Evolutionary conservation across 2,329 filamentous ascomycete genomes (phyloP).

Genomic region (Fusarium cyanostomum): DNA sequence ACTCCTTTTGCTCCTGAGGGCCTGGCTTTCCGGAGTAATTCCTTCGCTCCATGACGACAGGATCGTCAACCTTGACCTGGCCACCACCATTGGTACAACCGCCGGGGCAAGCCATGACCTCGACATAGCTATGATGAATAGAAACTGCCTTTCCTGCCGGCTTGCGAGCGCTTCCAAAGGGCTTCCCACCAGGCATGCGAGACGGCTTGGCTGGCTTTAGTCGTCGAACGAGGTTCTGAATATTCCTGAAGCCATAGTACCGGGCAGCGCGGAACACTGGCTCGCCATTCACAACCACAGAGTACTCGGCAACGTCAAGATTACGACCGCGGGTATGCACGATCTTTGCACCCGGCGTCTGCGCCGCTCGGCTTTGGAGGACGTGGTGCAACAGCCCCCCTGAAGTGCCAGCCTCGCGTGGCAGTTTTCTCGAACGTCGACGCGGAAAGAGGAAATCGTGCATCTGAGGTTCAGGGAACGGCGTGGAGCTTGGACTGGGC

Average conservation of each 20-base stretch:
- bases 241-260: constrained; percentile 98
- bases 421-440: constrained; percentile 54
- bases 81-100: constrained; percentile 98
- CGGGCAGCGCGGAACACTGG: constrained; percentile 81
- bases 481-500: constrained; percentile 51
- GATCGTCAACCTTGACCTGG: constrained; percentile 90
- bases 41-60: constrained; percentile 64
- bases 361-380: constrained; percentile 76
- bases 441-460: constrained; percentile 78
- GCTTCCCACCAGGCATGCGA: constrained; percentile 80
- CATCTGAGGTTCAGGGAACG: constrained; percentile 78
- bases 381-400: constrained; percentile 91
- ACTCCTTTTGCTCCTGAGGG: constrained; percentile 84
- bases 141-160: constrained; percentile 58
- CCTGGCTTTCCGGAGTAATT: constrained; percentile 66
- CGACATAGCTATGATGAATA: constrained; percentile 87
- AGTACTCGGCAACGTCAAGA: constrained; percentile 88
- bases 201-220: constrained; percentile 83
- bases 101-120: constrained; percentile 99
- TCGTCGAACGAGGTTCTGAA: constrained; percentile 94
- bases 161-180: constrained; percentile 64
- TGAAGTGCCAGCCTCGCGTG: constrained; percentile 75
- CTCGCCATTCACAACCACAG: constrained; percentile 66
- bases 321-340: constrained; percentile 82
- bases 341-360: constrained; percentile 76